Conservation (phyloP, 352 stramenopile species). For the Globisporangium nagaii region DNA sequence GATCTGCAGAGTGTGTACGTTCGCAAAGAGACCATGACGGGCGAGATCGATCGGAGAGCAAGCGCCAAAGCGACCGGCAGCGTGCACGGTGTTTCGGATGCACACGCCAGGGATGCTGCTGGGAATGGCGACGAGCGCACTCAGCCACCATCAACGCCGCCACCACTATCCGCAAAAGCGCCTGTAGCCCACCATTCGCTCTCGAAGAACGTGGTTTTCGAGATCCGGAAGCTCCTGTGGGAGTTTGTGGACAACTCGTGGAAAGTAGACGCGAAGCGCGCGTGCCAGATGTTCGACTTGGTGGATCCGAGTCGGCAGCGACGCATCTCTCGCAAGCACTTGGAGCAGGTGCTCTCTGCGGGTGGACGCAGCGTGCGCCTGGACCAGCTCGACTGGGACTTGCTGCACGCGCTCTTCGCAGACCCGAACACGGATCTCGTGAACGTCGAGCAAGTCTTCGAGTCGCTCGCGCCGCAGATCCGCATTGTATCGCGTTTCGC, state of each 20-base stretch:
- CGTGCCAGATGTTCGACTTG: conserved; percentile 22
- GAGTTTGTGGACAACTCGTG: conserved; percentile 38
- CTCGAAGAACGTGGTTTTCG: conserved; percentile 17
- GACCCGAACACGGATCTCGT: conserved; percentile 33
- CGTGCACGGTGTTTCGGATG: no score
- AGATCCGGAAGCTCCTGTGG: conserved; percentile 48
- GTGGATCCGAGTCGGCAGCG: conserved; percentile 20
- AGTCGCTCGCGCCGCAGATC: conserved; percentile 27
- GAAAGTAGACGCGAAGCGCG: conserved; percentile 29
- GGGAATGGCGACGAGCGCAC: no score
- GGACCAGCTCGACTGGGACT: conserved; percentile 35
- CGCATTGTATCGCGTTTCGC: conserved; percentile 21
- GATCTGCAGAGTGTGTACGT: conserved; percentile 56
- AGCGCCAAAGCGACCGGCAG: no score
- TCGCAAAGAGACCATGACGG: conserved; percentile 34
- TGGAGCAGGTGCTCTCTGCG: conserved; percentile 33
- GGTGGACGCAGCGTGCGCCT: conserved; percentile 22
- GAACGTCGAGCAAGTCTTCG: conserved; percentile 32
- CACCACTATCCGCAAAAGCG: no score
- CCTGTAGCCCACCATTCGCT: conserved; percentile 13
- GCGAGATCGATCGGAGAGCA: conserved; percentile 19
- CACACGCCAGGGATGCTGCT: no score
- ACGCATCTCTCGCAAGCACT: conserved; percentile 24
- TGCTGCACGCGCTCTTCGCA: conserved; percentile 36
- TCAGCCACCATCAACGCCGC: no score